phyloP scores from a whole-genome alignment of 2,329 filamentous ascomycete genomes.

The Didymella glomerata region DNA sequence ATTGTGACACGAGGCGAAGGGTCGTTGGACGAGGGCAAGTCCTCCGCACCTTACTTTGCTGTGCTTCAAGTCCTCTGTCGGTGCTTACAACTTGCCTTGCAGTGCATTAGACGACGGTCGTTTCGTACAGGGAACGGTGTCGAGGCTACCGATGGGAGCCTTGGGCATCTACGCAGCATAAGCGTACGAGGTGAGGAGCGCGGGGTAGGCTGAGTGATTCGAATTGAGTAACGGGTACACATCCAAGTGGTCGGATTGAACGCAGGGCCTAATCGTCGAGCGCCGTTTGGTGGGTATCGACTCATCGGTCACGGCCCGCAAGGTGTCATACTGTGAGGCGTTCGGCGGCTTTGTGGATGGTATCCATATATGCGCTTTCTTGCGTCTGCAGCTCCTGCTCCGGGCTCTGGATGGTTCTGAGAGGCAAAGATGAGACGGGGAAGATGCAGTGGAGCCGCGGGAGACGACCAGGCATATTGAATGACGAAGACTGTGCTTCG shows the following conservation, averaged over 20 bases:
- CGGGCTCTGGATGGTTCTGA: conserved; percentile 2
- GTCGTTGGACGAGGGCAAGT: neutral
- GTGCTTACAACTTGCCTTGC: conserved; percentile 11
- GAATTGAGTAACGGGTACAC: conserved; percentile 30
- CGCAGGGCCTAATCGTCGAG: conserved; percentile 31
- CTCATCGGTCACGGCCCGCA: conserved; percentile 27
- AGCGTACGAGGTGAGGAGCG: conserved; percentile 14
- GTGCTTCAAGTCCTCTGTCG: neutral
- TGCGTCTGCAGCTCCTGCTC: conserved; percentile 3
- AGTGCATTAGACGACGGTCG: neutral
- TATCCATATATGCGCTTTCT: conserved; percentile 11
- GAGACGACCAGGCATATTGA: conserved; percentile 22
- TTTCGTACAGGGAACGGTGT: neutral
- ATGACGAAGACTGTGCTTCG: conserved; percentile 15
- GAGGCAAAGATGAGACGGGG: conserved; percentile 15
- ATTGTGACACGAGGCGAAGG: neutral
- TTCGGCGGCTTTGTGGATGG: conserved; percentile 1
- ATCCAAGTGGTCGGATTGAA: conserved; percentile 20
- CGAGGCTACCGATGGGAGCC: conserved; percentile 7
- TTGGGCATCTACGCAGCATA: conserved; percentile 12
- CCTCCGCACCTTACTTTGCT: neutral
- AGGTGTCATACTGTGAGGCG: conserved; percentile 28
- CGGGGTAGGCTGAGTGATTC: conserved; percentile 26
- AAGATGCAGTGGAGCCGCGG: conserved; percentile 10
- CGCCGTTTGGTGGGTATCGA: conserved; percentile 30